Base-by-base conservation (phyloP, 139 green algal genomes). In the Raphidocelis subcapitata region DNA sequence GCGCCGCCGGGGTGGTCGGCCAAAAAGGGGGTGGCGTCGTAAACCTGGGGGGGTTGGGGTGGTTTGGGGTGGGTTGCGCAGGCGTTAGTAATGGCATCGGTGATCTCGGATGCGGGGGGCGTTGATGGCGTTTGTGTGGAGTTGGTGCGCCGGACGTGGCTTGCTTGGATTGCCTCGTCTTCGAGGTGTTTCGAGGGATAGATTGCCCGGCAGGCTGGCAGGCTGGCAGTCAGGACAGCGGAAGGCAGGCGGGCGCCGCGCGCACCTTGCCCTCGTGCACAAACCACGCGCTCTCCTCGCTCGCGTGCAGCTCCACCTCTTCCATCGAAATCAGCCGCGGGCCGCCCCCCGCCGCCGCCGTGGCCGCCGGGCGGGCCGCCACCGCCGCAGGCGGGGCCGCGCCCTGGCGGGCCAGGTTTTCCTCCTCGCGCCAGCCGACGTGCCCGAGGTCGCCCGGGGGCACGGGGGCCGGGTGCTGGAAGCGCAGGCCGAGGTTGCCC, bases 11-110 rank as follows among this genome's bases (percentile, higher is more conserved):
- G 95, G 83, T 99, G 95, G 24, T 92, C 94, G 29, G 90, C 84
- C 33, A 99, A 75, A 81, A 97, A 99, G 26, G 85, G 79, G 26
- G 95, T 97, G 31, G 91, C 90, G 79, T 99, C 92, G 77, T 98
- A 99, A 65, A 98, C 90, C 66, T 86, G 84, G 24, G 74, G 79
- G 1, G 49, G 63, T 46, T 82, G 51, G 63, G 46, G 63, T 89
- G 83, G 67, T 32, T 61, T 41, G 52, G 49, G 8, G 41, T 49
- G 8, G 41, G 41, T 49, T 8, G 8, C 41, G 12, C 8, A 49
- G 8, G 8, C 41, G n/a, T n/a, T n/a, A n/a, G n/a, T n/a, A n/a
- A n/a, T n/a, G n/a, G n/a, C n/a, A n/a, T n/a, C n/a, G n/a, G n/a
- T n/a, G n/a, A n/a, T n/a, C n/a, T n/a, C n/a, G n/a, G n/a, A n/a